phyloP scores from a whole-genome alignment of 1,284 basidiomycete genomes.

The Ceratobasidium sp. region DNA sequence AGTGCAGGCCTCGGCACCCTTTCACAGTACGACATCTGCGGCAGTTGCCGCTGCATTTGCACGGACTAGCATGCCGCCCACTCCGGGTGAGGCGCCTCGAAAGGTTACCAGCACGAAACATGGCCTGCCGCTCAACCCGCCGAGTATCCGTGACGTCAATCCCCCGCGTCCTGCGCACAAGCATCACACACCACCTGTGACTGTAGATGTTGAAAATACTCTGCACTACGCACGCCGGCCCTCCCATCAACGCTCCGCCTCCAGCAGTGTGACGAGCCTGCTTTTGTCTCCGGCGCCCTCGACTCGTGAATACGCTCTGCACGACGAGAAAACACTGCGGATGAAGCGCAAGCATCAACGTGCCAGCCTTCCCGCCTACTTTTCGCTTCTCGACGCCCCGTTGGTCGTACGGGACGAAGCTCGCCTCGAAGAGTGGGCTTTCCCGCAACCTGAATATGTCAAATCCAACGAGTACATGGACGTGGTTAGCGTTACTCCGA shows the following conservation, averaged over 20 bases:
- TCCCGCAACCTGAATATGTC: conserved; percentile 24
- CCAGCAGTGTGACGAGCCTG: conserved; percentile 40
- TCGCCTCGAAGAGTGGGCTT: conserved; percentile 35
- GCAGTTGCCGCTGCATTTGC: conserved; percentile 43
- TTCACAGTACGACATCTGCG: conserved; percentile 29
- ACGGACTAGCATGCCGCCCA: conserved; percentile 43
- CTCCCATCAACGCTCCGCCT: conserved; percentile 33
- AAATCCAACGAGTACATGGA: conserved; percentile 25
- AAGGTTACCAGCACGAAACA: conserved; percentile 18
- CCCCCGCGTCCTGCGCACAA: conserved; percentile 26
- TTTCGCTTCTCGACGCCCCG: conserved; percentile 67
- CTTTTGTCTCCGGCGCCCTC: conserved; percentile 31
- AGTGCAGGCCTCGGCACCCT: conserved; percentile 28
- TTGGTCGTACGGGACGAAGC: conserved; percentile 30
- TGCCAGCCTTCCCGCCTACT: conserved; percentile 79
- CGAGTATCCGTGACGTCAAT: conserved; percentile 19
- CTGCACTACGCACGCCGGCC: conserved; percentile 37
- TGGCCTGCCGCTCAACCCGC: not conserved
- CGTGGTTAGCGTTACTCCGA: conserved; percentile 35
- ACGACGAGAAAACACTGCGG: conserved; percentile 41
- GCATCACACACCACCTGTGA: not conserved
- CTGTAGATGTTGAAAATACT: conserved; percentile 30
- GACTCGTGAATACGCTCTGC: conserved; percentile 11
- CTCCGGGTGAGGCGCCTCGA: conserved; percentile 33
- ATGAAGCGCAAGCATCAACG: conserved; percentile 70